These are phyloP conservation scores for Sisymbrium altissimum DNA, from an alignment of 345 rosid species.

Conservation along the genomic window DNA sequence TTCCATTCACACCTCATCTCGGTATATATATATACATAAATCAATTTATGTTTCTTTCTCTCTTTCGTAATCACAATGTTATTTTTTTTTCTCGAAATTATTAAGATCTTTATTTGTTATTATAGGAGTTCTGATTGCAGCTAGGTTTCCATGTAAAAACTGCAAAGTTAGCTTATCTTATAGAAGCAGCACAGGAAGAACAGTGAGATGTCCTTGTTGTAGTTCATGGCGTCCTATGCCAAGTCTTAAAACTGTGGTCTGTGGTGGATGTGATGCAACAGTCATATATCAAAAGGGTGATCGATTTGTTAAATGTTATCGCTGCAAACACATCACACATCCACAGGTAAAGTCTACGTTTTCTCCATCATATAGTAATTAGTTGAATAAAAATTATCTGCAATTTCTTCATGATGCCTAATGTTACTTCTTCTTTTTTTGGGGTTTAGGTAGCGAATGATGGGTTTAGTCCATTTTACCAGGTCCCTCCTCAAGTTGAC, in stretches of 20 bases:
- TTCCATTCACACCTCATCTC: conserved; percentile 3
- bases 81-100: background rate
- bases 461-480: background rate
- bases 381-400: background rate
- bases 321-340: conserved; percentile 18
- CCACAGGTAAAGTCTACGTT: background rate
- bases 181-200: background rate
- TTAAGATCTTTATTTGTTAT: background rate
- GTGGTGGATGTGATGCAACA: conserved; percentile 19
- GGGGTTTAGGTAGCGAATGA: background rate
- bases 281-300: background rate
- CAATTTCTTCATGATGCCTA: background rate
- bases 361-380: background rate
- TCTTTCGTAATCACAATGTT: background rate
- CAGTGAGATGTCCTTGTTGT: conserved; percentile 7
- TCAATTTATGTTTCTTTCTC: background rate
- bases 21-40: conserved; percentile 11
- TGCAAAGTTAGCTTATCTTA: background rate
- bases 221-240: background rate
- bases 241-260: background rate
- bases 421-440: background rate
- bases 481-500: background rate
- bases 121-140: background rate
- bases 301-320: conserved; percentile 25
- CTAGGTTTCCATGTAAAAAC: conserved; percentile 4